Base-by-base conservation (phyloP, 768 basidiomycete genomes). In the Sarcomyxa edulis region DNA sequence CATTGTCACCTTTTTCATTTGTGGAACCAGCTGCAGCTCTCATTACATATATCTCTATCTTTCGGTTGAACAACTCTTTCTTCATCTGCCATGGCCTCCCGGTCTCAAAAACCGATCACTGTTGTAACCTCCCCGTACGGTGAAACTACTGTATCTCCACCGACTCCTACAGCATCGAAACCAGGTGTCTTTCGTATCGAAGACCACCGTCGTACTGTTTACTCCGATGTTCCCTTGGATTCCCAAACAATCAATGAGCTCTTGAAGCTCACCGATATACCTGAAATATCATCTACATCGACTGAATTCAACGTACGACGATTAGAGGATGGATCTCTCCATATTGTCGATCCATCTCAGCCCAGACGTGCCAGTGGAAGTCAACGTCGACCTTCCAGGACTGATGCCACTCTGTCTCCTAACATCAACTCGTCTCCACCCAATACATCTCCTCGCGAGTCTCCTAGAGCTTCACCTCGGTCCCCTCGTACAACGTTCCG, bases 141-240 rank as follows among this genome's bases (percentile, higher is more conserved):
- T 21, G 38, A 23, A 19, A 39, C 40, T 10, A 27, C 33, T 23
- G 23, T 33, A 12, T 33, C 38, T 9, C 48, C 48, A 7, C 51
- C 46, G 12, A 35, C 48, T 21, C 33, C 45, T 12, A 40, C 38
- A 29, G 23, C 55, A 8, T 48, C 59, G 10, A 64, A 58, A 42
- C 47, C 51, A 27, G 49, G 56, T 18, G 42, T 48, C n/a, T 71
- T 70, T 48, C 69, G 70, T 30, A 69, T 72, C 40, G 71, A 71
- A 46, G 68, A 72, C 45, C 61, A 68, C 12, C 65, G 64, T 38
- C 61, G 69, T 33, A 72, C 71, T 5, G 54, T 72, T 29, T 69
- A 68, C 45, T 67, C 67, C 11, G 68, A 71, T 45, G 53, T 62
- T 22, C 59, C 63, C 19, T 71, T 66, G 66, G 62, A 68, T 41